Base-by-base conservation (phyloP, 257 asterid genomes). In the Primulina eburnea region DNA sequence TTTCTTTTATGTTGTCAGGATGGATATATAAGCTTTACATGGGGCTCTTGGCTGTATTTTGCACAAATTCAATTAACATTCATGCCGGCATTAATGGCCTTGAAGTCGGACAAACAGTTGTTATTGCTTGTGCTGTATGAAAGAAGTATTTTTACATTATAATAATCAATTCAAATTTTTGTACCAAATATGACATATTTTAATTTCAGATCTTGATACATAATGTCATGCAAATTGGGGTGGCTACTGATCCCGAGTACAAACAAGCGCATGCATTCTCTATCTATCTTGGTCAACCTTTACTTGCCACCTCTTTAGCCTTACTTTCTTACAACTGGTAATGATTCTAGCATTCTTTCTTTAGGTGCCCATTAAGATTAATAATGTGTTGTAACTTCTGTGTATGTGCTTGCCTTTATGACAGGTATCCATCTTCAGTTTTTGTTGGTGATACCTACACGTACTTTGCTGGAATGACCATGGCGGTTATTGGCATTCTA, bases 11-110 rank as follows among this genome's bases (percentile, higher is more conserved):
- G 67, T 69, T 61, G 18, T 68, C 85, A 92, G 98, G 98, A 71
- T 78, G 95, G 88, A 81, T 92, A 64, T 92, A 92, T 80, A 92
- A 92, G 81, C 89, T 92, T 68, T 92, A 92, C 77, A 90, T 92
- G 97, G 84, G 97, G 78, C 87, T 92, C 68, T 80, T 92, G 90
- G 95, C 97, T 61, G 83, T 92, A 63, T 92, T 92, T 77, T 92
- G 98, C 92, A 92, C 98, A 63, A 90, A 92, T 71, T 90, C 98
- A 0, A 90, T 92, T 60, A 92, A 92, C 80, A 92, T 92, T 72
- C 97, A 90, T 70, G 97, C 97, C 8, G 98, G 97, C 43, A 75
- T 92, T 73, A 92, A 92, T 78, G 98, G 98, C 78, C 98, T 92
- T 76, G 98, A 92, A 87, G 98, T 92, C 74, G 97, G 98, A 72